A percentile compares a stretch with the other conserved stretches of the same genome.
These are phyloP conservation scores for Aureobasidium uvarum DNA, from an alignment of 2,329 filamentous ascomycete species.

Conservation along the genomic window DNA sequence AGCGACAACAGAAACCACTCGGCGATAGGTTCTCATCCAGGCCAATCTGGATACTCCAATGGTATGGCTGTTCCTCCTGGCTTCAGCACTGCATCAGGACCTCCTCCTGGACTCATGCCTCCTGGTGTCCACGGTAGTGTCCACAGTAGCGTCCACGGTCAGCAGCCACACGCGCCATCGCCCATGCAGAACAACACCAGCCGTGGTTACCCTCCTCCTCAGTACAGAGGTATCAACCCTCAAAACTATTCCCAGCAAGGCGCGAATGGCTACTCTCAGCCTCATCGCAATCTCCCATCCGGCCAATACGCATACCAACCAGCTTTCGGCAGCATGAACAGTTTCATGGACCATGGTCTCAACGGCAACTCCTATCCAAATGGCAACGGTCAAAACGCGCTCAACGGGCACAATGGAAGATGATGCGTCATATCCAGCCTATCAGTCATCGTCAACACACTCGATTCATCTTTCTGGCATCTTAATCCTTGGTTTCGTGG, in stretches of 20 bases:
- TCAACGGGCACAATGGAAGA: slow-evolving; percentile 1
- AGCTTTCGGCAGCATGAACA: slow-evolving; percentile 16
- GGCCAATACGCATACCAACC: neutral
- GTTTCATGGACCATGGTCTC: slow-evolving; percentile 7
- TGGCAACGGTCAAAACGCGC: slow-evolving; percentile 1
- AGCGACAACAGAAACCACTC: slow-evolving; percentile 50
- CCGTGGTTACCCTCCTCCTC: neutral
- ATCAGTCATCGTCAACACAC: neutral
- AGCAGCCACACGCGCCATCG: slow-evolving; percentile 43
- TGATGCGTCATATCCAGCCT: neutral
- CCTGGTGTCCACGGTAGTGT: slow-evolving; percentile 44
- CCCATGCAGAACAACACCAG: neutral
- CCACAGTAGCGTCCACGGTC: neutral
- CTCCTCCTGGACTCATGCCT: slow-evolving; percentile 75
- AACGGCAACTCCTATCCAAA: slow-evolving; percentile 2
- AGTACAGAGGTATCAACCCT: neutral
- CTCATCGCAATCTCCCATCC: neutral
- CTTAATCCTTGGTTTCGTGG: slow-evolving; percentile 14
- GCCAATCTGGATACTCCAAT: slow-evolving; percentile 62
- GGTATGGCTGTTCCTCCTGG: slow-evolving; percentile 51
- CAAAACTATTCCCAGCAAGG: neutral
- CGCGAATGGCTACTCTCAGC: neutral
- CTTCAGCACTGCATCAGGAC: slow-evolving; percentile 57
- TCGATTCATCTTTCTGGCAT: slow-evolving; percentile 15
- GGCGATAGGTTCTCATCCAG: neutral